These are phyloP conservation scores for Coniferiporia sulphurascens DNA, from an alignment of 1,284 basidiomycete species.

Conservation along the genomic window DNA sequence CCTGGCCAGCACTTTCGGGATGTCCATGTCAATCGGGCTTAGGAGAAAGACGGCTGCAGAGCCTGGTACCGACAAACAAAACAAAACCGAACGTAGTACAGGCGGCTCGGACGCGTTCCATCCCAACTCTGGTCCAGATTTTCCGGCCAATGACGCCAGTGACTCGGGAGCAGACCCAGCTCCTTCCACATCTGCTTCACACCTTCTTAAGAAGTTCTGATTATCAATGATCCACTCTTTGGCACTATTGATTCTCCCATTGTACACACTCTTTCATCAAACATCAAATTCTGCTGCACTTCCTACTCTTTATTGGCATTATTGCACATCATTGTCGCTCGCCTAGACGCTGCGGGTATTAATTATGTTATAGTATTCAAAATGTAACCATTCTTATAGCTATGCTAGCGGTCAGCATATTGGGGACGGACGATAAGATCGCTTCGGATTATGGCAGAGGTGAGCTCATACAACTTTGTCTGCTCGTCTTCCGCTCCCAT, in stretches of 20 bases:
- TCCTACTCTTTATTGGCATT: too few relatives aligned
- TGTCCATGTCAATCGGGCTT: slow-evolving; percentile 12
- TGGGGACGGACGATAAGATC: too few relatives aligned
- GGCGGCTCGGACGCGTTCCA: neutral
- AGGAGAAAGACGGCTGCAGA: slow-evolving; percentile 3
- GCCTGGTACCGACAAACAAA: neutral
- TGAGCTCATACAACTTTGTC: neutral
- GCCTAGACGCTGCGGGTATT: too few relatives aligned
- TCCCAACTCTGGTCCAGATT: neutral
- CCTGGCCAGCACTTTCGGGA: slow-evolving; percentile 4
- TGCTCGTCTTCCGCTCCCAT: neutral
- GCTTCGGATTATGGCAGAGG: neutral
- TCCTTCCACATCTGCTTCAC: slow-evolving; percentile 3
- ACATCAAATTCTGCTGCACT: neutral
- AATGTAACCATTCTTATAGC: too few relatives aligned
- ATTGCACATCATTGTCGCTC: too few relatives aligned
- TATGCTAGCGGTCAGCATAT: too few relatives aligned
- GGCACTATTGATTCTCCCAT: neutral
- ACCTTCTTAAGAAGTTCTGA: slow-evolving; percentile 7
- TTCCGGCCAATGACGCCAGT: neutral
- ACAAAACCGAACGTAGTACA: neutral
- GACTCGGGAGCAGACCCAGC: neutral
- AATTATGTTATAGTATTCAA: too few relatives aligned
- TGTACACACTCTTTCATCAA: neutral
- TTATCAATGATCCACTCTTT: neutral